Conservation (phyloP, 768 basidiomycete genomes). For the Boletus barrowsii region DNA sequence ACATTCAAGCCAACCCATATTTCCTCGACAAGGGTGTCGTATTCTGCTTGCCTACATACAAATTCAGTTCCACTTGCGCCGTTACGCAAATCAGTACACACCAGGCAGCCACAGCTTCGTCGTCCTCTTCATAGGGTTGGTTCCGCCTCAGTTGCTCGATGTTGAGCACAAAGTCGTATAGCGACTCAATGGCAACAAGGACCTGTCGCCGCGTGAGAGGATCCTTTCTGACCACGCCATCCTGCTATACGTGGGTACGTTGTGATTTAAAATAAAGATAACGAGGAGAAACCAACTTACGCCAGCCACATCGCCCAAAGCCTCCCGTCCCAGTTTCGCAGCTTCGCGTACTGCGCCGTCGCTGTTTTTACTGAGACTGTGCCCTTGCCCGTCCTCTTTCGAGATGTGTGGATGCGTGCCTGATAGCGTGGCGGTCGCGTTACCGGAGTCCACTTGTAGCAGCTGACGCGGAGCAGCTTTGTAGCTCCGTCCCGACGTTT, state of each 20-base stretch:
- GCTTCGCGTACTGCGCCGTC: conserved; percentile 69
- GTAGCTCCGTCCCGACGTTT: conserved; percentile 89
- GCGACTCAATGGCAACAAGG: conserved; percentile 71
- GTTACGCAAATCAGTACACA: conserved; percentile 24
- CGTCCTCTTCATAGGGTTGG: conserved; percentile 59
- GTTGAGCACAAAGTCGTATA: conserved; percentile 82
- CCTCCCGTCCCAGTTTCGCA: conserved; percentile 70
- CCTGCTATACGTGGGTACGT: conserved; percentile 40
- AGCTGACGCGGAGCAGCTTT: conserved; percentile 96
- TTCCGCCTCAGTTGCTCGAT: conserved; percentile 84
- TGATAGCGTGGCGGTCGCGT: conserved; percentile 35
- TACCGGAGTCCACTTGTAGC: conserved; percentile 74
- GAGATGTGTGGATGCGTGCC: conserved; percentile 49
- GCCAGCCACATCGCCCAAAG: conserved; percentile 59
- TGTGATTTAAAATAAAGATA: background rate
- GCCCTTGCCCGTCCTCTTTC: conserved; percentile 44
- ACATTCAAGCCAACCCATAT: conserved; percentile 83
- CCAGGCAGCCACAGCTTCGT: conserved; percentile 44
- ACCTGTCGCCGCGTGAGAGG: conserved; percentile 79
- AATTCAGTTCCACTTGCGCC: background rate
- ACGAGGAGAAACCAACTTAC: conserved; percentile 31
- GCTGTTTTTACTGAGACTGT: conserved; percentile 29
- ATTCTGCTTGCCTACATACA: conserved; percentile 52
- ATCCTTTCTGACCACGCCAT: conserved; percentile 60
- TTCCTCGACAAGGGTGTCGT: conserved; percentile 56